These are phyloP conservation scores for Setaria viridis DNA, from an alignment of 202 grass and related monocot genomes.

Conservation along the genomic window DNA sequence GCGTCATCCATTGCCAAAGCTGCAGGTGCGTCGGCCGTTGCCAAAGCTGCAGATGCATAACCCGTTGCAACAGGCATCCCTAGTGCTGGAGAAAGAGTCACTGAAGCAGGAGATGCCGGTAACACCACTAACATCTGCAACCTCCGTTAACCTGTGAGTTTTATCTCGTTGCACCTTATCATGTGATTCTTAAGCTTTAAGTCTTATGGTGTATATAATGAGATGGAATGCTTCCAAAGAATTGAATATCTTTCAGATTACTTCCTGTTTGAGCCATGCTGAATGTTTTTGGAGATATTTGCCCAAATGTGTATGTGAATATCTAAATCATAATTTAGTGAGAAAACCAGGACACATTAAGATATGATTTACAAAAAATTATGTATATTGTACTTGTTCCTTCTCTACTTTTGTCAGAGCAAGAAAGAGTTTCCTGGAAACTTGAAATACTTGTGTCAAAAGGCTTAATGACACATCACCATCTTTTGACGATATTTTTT, in stretches of 20 bases:
- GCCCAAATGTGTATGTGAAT: not conserved
- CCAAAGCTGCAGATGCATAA: not conserved
- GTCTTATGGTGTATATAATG: not conserved
- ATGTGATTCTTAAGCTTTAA: not conserved
- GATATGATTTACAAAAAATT: not conserved
- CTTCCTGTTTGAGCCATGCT: not conserved
- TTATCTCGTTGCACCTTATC: not conserved
- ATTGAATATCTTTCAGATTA: slow-evolving; percentile 4
- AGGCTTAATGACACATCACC: not conserved
- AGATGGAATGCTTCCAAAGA: slow-evolving; percentile 12
- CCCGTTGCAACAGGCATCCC: slow-evolving; percentile 1
- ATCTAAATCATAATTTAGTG: not conserved
- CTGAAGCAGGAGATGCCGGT: not conserved
- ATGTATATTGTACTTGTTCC: not conserved
- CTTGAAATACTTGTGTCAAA: not conserved
- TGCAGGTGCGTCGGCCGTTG: not conserved
- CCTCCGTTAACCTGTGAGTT: slow-evolving; percentile 13
- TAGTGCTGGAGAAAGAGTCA: not conserved
- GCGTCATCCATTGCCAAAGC: not conserved
- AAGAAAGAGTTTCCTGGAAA: not conserved
- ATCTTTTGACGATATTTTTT: not conserved
- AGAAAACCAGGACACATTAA: not conserved
- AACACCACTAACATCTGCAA: not conserved
- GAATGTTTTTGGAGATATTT: not conserved
- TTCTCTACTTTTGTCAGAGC: not conserved